Evolutionary conservation across 352 stramenopile genomes (phyloP), one percentile per base, ranked within the genome.

Genomic region (Globisporangium heterothallicum): DNA sequence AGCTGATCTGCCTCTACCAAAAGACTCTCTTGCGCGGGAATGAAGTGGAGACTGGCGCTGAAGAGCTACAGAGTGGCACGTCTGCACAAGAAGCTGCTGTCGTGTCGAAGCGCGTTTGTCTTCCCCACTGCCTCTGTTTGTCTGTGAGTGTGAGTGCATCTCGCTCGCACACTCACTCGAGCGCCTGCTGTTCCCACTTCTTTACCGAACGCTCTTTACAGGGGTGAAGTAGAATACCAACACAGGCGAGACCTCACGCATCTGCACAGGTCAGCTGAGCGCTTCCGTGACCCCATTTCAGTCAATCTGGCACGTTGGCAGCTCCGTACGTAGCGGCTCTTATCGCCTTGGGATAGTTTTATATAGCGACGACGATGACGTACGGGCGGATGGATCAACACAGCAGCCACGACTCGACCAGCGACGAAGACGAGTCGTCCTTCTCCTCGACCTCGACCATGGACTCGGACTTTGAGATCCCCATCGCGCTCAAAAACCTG

Each of bases 381-480:
- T 68, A 61, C 42, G 60, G 42, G 2, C 48, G 29, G 10, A 48
- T 38, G 32, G 32, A 38, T 10, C 30, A 25, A n/a, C n/a, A n/a
- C n/a, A n/a, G n/a, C n/a, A n/a, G n/a, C 30, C 46, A 56, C 53
- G 58, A 60, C 42, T 45, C 56, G 32, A 53, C 46, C 36, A 56
- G 40, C 21, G 63, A 50, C 43, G 74, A 84, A 48, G 74, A 86
- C 36, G 74, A 83, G 49, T 82, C 63, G 30, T 88, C 77, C 22
- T 85, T 88, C 67, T 80, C 80, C 32, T 91, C 77, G 13, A 88
- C 77, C 43, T 91, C 80, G 14, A 88, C 77, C 18, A 88, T 91
- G 78, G 80, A 88, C 73, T 91, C 77, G 56, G 80, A 91, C 64
- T 88, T 86, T 56, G 80, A 91, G 63, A 86, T 88, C 56, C 80